Evolutionary conservation across 2,329 filamentous ascomycete genomes (phyloP).

Genomic region (Endocalyx cinctus): DNA sequence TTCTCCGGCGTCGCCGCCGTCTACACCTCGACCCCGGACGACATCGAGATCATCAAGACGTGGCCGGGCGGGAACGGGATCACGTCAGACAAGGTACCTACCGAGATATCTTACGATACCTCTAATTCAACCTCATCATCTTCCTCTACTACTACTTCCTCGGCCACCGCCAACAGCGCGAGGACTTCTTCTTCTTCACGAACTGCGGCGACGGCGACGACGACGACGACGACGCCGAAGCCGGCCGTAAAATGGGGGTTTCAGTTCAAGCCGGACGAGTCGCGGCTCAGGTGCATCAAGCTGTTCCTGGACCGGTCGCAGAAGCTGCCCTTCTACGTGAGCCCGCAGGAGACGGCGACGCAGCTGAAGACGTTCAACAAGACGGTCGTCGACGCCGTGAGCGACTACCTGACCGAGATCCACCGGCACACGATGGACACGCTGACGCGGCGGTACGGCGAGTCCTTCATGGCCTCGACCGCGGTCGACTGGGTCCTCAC

Average conservation of each 20-base stretch:
- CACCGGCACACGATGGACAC: constrained; percentile 77
- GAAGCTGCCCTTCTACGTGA: constrained; percentile 76
- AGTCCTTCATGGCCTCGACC: constrained; percentile 72
- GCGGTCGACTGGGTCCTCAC: constrained; percentile 76
- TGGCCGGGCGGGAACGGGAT: constrained; percentile 83
- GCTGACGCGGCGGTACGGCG: constrained; percentile 67
- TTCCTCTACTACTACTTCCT: no score
- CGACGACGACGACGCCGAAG: constrained; percentile 33
- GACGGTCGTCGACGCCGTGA: constrained; percentile 73
- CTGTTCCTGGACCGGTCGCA: constrained; percentile 77
- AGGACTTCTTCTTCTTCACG: no score
- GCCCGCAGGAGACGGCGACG: constrained; percentile 69
- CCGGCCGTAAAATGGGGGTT: constrained; percentile 71
- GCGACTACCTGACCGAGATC: constrained; percentile 73
- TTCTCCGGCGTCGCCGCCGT: constrained; percentile 73
- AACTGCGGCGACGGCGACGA: constrained; percentile 37
- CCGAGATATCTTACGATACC: constrained; percentile 71
- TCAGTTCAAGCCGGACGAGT: constrained; percentile 74
- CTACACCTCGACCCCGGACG: constrained; percentile 71
- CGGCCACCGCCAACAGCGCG: no score
- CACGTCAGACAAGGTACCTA: constrained; percentile 83
- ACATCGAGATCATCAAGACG: constrained; percentile 78
- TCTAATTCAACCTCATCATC: no score
- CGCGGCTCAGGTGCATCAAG: constrained; percentile 76
- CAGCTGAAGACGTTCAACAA: constrained; percentile 71